These are phyloP conservation scores for Phytopythium chamaehyphon DNA, from an alignment of 352 stramenopile species.

Conservation along the genomic window DNA sequence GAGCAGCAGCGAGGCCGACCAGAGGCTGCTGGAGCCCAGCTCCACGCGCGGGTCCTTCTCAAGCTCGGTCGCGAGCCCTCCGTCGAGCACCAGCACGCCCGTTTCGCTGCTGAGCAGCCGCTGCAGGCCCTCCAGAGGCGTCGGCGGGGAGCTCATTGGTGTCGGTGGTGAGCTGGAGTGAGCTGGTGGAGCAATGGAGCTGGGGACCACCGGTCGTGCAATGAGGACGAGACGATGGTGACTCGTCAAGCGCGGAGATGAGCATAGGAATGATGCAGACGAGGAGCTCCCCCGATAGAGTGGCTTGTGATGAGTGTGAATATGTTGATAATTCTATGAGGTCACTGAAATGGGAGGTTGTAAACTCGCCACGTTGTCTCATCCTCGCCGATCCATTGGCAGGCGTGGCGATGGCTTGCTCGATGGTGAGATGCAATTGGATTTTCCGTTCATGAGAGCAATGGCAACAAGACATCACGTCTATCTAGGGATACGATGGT, in stretches of 20 bases:
- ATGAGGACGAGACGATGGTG: no score
- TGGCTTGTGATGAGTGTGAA: not conserved
- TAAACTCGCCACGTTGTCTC: no score
- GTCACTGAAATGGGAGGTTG: slow-evolving; percentile 14
- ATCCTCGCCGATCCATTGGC: slow-evolving; percentile 5
- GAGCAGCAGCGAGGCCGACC: slow-evolving; percentile 70
- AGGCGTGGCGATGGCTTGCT: not conserved
- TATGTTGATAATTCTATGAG: not conserved
- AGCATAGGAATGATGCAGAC: not conserved
- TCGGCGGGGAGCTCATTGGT: not conserved
- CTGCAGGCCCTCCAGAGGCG: slow-evolving; percentile 28
- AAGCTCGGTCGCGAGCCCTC: slow-evolving; percentile 72
- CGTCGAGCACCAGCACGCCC: slow-evolving; percentile 63
- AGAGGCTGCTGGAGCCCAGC: slow-evolving; percentile 49
- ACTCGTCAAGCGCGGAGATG: not conserved
- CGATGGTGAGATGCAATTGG: no score
- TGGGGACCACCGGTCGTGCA: no score
- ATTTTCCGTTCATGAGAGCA: no score
- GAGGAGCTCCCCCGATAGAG: no score
- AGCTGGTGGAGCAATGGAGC: no score
- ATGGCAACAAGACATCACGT: no score
- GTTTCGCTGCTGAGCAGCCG: slow-evolving; percentile 19
- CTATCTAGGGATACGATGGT: no score
- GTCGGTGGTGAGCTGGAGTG: no score
- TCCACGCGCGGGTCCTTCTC: slow-evolving; percentile 68